phyloP scores from a whole-genome alignment of 2,329 filamentous ascomycete genomes.

The Nemania sp. region DNA sequence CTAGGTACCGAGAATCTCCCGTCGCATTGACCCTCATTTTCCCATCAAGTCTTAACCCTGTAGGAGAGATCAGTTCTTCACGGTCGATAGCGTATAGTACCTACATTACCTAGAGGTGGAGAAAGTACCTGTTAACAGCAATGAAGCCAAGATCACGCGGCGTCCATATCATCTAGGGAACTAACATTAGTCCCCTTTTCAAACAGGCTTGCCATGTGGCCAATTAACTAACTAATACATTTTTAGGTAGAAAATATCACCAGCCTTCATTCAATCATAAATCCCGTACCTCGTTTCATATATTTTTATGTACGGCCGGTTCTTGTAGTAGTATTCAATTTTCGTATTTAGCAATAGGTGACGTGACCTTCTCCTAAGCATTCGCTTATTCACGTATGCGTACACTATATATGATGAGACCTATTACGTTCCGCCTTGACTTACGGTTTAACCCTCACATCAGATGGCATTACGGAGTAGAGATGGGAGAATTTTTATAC shows the following conservation, averaged over 20 bases:
- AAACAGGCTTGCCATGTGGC: slow-evolving; percentile 27
- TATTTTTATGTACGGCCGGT: too few species aligned
- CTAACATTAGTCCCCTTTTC: neutral
- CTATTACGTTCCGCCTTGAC: neutral
- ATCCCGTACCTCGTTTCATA: too few species aligned
- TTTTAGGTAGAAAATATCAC: too few species aligned
- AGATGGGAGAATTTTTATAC: neutral
- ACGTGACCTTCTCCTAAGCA: neutral
- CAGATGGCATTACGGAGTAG: neutral
- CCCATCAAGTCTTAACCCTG: neutral
- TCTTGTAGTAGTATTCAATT: neutral
- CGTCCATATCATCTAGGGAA: neutral
- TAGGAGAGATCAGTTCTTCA: neutral
- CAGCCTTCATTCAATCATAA: too few species aligned
- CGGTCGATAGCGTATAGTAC: neutral
- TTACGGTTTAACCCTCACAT: neutral
- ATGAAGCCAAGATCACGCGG: neutral
- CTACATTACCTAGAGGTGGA: too few species aligned
- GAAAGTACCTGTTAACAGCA: neutral
- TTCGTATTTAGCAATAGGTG: slow-evolving; percentile 3
- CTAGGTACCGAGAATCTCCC: neutral
- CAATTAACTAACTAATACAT: slow-evolving; percentile 22
- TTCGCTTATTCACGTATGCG: neutral
- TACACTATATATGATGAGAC: too few species aligned
- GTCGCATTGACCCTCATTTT: neutral